Evolutionary conservation across 345 rosid species (phyloP).

Genomic region (Sonneratia alba): DNA sequence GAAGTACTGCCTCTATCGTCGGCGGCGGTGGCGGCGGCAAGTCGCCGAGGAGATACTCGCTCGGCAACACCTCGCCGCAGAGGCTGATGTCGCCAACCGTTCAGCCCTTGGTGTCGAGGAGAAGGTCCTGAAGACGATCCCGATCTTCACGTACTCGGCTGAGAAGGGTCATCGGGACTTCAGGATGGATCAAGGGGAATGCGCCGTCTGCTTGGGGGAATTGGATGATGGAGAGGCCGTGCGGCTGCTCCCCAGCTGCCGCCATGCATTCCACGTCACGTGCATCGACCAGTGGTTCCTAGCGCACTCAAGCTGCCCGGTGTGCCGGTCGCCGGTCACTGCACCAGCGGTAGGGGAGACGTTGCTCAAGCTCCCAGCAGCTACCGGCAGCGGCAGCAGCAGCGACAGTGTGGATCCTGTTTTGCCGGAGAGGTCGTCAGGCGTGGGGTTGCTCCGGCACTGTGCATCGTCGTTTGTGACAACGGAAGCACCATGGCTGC

Average conservation of each 20-base stretch:
- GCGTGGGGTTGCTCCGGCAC: background rate
- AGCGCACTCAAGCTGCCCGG: constrained; percentile 51
- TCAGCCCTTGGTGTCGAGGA: constrained; percentile 22
- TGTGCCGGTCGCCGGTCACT: constrained; percentile 38
- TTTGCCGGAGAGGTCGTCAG: background rate
- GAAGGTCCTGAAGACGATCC: constrained; percentile 28
- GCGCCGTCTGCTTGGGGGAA: constrained; percentile 46
- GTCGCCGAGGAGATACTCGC: background rate
- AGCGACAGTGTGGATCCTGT: constrained; percentile 1
- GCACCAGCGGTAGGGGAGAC: background rate
- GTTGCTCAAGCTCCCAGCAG: background rate
- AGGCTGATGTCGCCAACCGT: background rate
- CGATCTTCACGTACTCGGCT: constrained; percentile 20
- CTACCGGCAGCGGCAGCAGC: constrained; percentile 10
- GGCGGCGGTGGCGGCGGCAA: background rate
- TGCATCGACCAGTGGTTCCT: constrained; percentile 68
- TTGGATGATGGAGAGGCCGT: constrained; percentile 41
- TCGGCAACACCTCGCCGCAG: background rate
- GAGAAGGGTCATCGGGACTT: background rate
- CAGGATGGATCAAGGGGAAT: constrained; percentile 23
- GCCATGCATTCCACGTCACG: constrained; percentile 58
- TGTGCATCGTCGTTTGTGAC: background rate
- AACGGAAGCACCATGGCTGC: background rate
- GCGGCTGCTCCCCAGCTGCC: constrained; percentile 54
- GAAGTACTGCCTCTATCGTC: constrained; percentile 17